phyloP scores from a whole-genome alignment of 2,329 filamentous ascomycete genomes.

The Claviceps monticola region DNA sequence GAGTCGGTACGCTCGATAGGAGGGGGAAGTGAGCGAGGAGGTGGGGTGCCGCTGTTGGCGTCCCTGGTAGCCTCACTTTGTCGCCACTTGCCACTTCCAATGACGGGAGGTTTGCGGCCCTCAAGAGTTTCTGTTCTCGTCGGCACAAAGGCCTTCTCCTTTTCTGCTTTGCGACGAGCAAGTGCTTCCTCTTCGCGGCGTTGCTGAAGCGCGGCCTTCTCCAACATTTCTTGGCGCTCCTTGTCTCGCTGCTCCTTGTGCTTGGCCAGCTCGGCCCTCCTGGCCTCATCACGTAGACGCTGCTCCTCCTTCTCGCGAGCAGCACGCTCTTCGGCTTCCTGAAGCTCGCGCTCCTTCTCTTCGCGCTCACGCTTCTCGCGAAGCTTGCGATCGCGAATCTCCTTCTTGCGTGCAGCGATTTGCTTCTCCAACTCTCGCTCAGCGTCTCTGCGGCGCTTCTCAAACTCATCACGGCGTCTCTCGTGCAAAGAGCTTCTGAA shows the following conservation, averaged over 20 bases:
- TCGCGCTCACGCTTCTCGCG: slow-evolving; percentile 75
- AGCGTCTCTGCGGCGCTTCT: slow-evolving; percentile 81
- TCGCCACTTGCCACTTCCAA: slow-evolving; percentile 29
- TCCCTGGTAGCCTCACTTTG: slow-evolving; percentile 22
- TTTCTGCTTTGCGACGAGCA: slow-evolving; percentile 56
- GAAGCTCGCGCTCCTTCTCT: slow-evolving; percentile 63
- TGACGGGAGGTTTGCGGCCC: slow-evolving; percentile 18
- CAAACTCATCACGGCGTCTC: slow-evolving; percentile 86
- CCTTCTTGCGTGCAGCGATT: slow-evolving; percentile 76
- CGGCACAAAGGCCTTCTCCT: slow-evolving; percentile 28
- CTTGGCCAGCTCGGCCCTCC: slow-evolving; percentile 54
- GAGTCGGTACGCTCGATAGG: slow-evolving; percentile 33
- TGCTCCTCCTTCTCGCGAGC: slow-evolving; percentile 77
- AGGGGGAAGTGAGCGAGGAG: slow-evolving; percentile 14
- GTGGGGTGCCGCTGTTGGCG: slow-evolving; percentile 17
- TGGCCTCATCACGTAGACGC: slow-evolving; percentile 64
- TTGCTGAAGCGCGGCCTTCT: slow-evolving; percentile 56
- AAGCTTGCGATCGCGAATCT: slow-evolving; percentile 69
- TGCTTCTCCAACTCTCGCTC: slow-evolving; percentile 89
- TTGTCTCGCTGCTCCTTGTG: slow-evolving; percentile 51
- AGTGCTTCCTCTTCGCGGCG: slow-evolving; percentile 82
- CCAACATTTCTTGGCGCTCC: slow-evolving; percentile 53
- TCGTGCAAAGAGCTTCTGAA: slow-evolving; percentile 76
- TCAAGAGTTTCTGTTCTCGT: slow-evolving; percentile 15
- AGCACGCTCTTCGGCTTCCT: slow-evolving; percentile 76